Base-by-base conservation (phyloP, 176 grass and related monocot species). In the Cenchrus americanus region DNA sequence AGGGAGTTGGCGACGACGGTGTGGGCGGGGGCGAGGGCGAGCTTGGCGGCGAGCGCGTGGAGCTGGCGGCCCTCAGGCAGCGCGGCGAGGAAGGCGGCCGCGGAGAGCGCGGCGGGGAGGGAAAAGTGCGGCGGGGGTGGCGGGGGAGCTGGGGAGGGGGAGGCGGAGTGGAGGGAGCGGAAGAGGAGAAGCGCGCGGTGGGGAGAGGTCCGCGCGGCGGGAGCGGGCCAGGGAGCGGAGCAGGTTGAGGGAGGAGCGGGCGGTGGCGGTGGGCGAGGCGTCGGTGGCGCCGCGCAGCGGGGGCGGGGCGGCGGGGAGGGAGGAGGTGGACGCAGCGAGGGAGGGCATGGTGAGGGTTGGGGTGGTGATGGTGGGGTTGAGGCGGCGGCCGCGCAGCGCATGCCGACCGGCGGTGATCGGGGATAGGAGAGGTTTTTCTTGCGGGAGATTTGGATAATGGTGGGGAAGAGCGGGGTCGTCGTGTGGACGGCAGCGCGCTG, bases 1-100 rank as follows among this genome's bases (percentile, higher is more conserved):
- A 98, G 87, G 48, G 89, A 93, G 85, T 99, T 99, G 83, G 89
- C 80, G 76, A 91, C 91, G 68, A 93, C 89, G 62, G 89, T 85
- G 80, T 92, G 73, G 5, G 71, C 79, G 6, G 75, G 84, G 0
- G 85, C 23, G 49, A 92, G 85, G 12, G 51, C 75, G 23, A 92
- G 87, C 91, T 98, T 98, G 63, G 87, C 54, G 19, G 94, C 76
- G 41, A 93, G 93, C 24, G 85, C 89, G 71, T 98, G 96, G 21
- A 98, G 83, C 88, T 98, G 96, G 55, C 80, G 74, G 12, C 93
- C 96, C 80, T 98, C 87, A 0, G 77, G 66, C 60, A 98, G 80
- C 44, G 92, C 80, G 27, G 74, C 77, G 69, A 98, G 90, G 87
- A 98, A 98, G 58, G 93, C 65, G 15, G 87, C 90, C 14, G 93